phyloP scores from a whole-genome alignment of 108 stramenopile genomes.

The Nitzschia putrida region DNA sequence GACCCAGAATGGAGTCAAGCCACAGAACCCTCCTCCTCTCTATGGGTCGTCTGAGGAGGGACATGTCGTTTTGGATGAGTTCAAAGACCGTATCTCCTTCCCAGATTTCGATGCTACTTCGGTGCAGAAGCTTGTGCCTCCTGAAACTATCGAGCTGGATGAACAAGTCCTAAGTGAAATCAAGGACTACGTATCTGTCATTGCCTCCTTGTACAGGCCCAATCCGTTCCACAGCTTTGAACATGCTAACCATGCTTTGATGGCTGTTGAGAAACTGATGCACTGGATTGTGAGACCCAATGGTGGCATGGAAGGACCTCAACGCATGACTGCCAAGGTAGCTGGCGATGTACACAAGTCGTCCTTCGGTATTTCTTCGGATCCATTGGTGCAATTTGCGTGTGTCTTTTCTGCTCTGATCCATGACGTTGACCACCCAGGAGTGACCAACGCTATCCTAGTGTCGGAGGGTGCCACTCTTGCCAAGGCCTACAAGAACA shows the following conservation, averaged over 20 bases:
- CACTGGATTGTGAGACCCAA: neutral
- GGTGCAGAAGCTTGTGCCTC: no score
- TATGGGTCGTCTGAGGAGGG: no score
- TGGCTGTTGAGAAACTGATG: constrained; percentile 20
- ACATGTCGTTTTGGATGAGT: constrained; percentile 12
- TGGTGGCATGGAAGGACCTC: neutral
- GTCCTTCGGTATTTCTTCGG: constrained; percentile 52
- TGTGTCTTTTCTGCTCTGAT: constrained; percentile 55
- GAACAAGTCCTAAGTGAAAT: constrained; percentile 6
- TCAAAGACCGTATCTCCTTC: constrained; percentile 25
- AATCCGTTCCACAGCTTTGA: constrained; percentile 60
- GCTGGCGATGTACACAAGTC: neutral
- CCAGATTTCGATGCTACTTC: constrained; percentile 11
- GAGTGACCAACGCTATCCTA: constrained; percentile 50
- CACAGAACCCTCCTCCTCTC: no score
- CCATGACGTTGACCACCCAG: constrained; percentile 22
- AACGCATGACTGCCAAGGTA: neutral
- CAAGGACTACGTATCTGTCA: constrained; percentile 13
- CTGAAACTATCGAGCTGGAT: neutral
- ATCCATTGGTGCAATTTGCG: constrained; percentile 55
- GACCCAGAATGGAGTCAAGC: no score
- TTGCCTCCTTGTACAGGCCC: constrained; percentile 32
- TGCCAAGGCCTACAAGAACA: constrained; percentile 30
- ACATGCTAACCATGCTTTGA: constrained; percentile 32
- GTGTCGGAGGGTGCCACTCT: constrained; percentile 42